Percentiles rank a stretch among this genome's conserved stretches.
These are phyloP conservation scores for Nematocida sp. DNA, from an alignment of 371 early-diverging fungal species.

Conservation along the genomic window DNA sequence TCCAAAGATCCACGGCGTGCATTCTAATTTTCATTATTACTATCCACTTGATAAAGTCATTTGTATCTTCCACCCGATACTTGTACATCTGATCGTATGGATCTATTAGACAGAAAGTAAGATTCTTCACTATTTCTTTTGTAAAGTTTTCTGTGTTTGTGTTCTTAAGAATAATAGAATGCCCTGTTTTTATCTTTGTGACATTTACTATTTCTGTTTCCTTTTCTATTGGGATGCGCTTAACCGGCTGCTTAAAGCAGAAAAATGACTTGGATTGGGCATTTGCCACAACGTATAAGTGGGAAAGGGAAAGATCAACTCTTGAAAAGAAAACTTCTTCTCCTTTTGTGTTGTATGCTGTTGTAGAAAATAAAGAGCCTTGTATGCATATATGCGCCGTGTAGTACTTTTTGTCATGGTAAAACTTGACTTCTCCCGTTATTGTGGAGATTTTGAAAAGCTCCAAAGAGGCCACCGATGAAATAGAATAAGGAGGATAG, in stretches of 20 bases:
- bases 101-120: constrained; percentile 14
- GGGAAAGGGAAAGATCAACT: constrained; percentile 26
- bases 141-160: constrained; percentile 27
- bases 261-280: neutral
- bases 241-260: constrained; percentile 24
- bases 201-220: constrained; percentile 37
- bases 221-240: constrained; percentile 15
- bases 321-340: neutral
- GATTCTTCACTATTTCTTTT: constrained; percentile 8
- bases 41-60: constrained; percentile 48
- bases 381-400: neutral
- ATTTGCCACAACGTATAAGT: constrained; percentile 20
- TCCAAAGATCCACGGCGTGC: constrained; percentile 45
- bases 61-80: constrained; percentile 5
- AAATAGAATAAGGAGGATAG: neutral
- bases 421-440: neutral
- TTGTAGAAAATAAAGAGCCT: neutral
- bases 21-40: constrained; percentile 29
- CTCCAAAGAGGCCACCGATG: constrained; percentile 14
- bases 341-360: constrained; percentile 6
- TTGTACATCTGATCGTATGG: neutral
- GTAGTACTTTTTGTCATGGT: neutral
- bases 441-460: constrained; percentile 13
- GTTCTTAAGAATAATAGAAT: constrained; percentile 37
- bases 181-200: neutral